phyloP scores from a whole-genome alignment of 257 asterid species.

The Anisodus acutangulus region DNA sequence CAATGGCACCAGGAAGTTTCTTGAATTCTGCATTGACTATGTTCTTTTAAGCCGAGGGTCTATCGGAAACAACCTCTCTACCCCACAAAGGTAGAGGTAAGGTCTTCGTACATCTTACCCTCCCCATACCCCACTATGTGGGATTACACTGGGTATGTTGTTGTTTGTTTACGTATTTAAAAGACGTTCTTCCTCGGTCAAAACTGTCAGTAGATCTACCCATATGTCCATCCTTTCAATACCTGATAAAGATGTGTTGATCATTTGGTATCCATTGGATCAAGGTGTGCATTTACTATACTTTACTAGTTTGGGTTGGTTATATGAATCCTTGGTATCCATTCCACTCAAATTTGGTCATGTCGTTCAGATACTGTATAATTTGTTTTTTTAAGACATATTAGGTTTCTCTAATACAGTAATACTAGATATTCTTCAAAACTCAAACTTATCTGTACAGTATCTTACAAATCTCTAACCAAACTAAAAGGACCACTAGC shows the following conservation, averaged over 20 bases:
- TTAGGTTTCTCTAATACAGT: background rate
- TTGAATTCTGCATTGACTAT: too few species aligned
- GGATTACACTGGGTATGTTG: too few species aligned
- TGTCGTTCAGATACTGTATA: background rate
- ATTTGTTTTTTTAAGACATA: background rate
- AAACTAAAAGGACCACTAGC: background rate
- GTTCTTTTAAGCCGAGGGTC: too few species aligned
- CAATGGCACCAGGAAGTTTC: too few species aligned
- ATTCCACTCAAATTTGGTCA: background rate
- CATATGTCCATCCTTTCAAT: background rate
- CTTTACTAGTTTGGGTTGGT: constrained; percentile 23
- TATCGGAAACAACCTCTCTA: too few species aligned
- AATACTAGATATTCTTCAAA: background rate
- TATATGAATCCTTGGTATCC: background rate
- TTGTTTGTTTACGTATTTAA: too few species aligned
- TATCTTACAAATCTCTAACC: background rate
- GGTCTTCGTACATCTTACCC: too few species aligned
- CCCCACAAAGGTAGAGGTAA: too few species aligned
- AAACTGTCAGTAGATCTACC: background rate
- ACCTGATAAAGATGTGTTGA: background rate
- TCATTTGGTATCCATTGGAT: background rate
- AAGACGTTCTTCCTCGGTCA: background rate
- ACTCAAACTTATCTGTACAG: background rate
- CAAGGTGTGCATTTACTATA: background rate
- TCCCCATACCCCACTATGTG: too few species aligned